Base-by-base conservation (phyloP, 495 filamentous ascomycete genomes). In the Penicillium parvum region DNA sequence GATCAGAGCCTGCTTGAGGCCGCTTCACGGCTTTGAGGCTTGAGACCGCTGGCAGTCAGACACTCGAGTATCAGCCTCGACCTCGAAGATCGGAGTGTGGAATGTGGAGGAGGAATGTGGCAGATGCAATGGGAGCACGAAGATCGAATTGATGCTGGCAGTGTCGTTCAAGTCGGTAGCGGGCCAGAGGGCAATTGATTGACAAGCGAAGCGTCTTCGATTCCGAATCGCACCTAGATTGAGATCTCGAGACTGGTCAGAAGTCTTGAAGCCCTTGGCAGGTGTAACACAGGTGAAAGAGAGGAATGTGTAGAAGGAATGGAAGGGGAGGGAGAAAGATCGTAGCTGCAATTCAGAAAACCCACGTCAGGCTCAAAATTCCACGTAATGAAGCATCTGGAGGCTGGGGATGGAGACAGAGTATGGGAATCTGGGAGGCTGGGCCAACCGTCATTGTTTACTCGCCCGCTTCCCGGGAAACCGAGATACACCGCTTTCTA, bases 391-490 rank as follows among this genome's bases (percentile, higher is more conserved):
- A 43, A 53, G 42, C 41, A 50, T 50, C 48, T 54, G 63, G 58
- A 61, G 63, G 63, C 60, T 66, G 63, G 63, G 56, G 44, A 58
- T 55, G 55, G 41, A 54, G 61, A 46, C 43, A 43, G 32, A 50
- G 52, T 60, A 58, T 60, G 53, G 41, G 47, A 63, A 62, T 57
- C 14, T 45, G 34, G 59, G 68, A 66, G 70, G 68, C 68, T 72
- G 70, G 70, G 64, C 66, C 66, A 73, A 61, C 61, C 48, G 41
- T 39, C 55, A 57, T 70, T 73, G 68, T 73, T 73, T 71, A 73
- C 68, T 26, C 15, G 40, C 21, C 28, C 40, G 56, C 61, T 64
- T 68, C 58, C 65, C 53, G 45, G 60, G 68, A 50, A 66, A 71
- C 65, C 57, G 43, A 0, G 0, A 2, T 18, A 22, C 32, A 67